Evolutionary conservation across 192 early-diverging fungal genomes (phyloP).

Genomic region (Linnemannia hyalina): DNA sequence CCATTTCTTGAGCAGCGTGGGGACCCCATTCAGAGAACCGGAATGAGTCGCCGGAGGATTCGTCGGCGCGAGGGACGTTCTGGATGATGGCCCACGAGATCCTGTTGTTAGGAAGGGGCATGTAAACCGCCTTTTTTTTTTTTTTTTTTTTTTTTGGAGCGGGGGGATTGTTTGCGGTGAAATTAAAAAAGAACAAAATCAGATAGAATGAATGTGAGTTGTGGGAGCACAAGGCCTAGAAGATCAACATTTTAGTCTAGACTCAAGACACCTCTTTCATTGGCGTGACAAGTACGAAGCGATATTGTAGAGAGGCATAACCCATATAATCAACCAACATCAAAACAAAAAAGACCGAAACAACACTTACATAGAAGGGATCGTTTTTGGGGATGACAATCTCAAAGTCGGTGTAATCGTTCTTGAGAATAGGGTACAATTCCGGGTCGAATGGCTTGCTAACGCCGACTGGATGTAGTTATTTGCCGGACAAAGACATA

Average conservation of each 20-base stretch:
- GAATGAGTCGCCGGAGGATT: slow-evolving; percentile 13
- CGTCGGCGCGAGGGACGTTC: slow-evolving; percentile 21
- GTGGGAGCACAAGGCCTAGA: too few species aligned
- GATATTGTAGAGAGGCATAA: background rate
- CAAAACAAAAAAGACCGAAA: background rate
- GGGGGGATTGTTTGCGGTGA: too few species aligned
- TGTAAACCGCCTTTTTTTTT: slow-evolving; percentile 17
- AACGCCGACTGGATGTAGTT: slow-evolving; percentile 8
- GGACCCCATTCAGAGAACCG: slow-evolving; percentile 26
- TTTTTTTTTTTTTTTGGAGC: background rate
- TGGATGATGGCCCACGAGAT: slow-evolving; percentile 28
- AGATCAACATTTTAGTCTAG: background rate
- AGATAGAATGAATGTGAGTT: too few species aligned
- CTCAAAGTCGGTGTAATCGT: slow-evolving; percentile 20
- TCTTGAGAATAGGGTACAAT: slow-evolving; percentile 23
- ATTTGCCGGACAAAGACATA: background rate
- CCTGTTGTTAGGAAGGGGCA: slow-evolving; percentile 21
- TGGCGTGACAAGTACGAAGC: background rate
- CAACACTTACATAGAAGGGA: slow-evolving; percentile 32
- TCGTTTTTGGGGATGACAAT: slow-evolving; percentile 28
- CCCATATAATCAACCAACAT: background rate
- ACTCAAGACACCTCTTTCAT: background rate
- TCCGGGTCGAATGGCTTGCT: slow-evolving; percentile 22
- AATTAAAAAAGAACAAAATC: background rate
- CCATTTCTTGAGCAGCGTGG: slow-evolving; percentile 24